Evolutionary conservation across 352 stramenopile genomes (phyloP).

Genomic region (Thalassiosira ordinaria): DNA sequence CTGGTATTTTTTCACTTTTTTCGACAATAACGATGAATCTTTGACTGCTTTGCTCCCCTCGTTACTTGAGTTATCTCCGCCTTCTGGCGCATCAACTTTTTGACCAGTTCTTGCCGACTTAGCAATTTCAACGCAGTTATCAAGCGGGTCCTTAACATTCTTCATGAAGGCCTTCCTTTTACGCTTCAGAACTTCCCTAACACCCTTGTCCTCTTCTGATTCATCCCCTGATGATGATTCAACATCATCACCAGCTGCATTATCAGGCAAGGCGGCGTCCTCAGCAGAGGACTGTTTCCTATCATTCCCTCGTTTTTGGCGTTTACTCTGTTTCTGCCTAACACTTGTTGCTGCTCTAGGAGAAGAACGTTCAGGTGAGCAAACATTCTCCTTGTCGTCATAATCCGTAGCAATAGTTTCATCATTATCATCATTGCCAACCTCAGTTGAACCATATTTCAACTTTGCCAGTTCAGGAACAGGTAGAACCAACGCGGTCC

Average conservation of each 20-base stretch:
- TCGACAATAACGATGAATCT: slow-evolving; percentile 22
- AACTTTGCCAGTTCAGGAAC: slow-evolving; percentile 45
- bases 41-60: neutral
- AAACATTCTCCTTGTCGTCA: slow-evolving; percentile 37
- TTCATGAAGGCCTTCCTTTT: slow-evolving; percentile 43
- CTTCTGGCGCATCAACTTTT: neutral
- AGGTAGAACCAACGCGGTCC: slow-evolving; percentile 47
- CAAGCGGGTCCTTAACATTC: slow-evolving; percentile 52
- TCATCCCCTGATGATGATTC: slow-evolving; percentile 13
- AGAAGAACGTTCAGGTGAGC: neutral
- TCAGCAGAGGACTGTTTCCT: neutral
- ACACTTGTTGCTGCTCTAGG: neutral
- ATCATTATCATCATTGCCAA: neutral
- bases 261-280: neutral
- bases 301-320: slow-evolving; percentile 4
- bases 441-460: slow-evolving; percentile 30
- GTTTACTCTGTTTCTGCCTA: slow-evolving; percentile 1
- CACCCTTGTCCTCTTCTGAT: neutral
- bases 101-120: slow-evolving; percentile 13
- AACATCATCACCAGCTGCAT: slow-evolving; percentile 18
- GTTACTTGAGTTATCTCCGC: slow-evolving; percentile 28
- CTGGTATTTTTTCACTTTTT: slow-evolving; percentile 35
- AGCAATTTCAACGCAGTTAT: slow-evolving; percentile 39
- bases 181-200: slow-evolving; percentile 20
- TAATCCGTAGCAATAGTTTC: neutral